Percentiles rank a stretch among this genome's conserved stretches.
These are phyloP conservation scores for Cladosporium velox DNA, from an alignment of 2,329 filamentous ascomycete species.

Conservation along the genomic window DNA sequence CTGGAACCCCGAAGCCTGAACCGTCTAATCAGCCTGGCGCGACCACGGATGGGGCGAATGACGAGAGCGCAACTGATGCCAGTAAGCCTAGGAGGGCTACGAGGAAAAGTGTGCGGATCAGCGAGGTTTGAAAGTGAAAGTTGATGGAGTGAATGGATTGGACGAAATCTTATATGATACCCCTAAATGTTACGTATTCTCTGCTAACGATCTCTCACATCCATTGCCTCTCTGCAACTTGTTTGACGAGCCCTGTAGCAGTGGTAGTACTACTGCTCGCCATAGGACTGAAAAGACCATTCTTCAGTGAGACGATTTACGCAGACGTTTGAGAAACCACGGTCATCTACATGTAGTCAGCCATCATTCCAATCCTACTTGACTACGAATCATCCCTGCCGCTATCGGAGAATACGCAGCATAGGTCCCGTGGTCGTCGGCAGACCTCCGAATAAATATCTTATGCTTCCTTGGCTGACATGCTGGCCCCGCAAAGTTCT, in stretches of 20 bases:
- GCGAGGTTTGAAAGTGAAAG: constrained; percentile 28
- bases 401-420: not conserved
- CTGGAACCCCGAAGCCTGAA: constrained; percentile 9
- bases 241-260: not conserved
- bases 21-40: constrained; percentile 1
- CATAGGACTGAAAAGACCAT: no score
- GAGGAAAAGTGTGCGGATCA: constrained; percentile 38
- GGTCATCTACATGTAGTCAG: no score
- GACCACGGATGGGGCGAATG: constrained; percentile 10
- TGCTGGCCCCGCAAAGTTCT: not conserved
- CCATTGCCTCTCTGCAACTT: not conserved
- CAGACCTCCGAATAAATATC: not conserved
- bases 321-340: no score
- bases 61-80: constrained; percentile 14
- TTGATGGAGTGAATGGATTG: not conserved
- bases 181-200: not conserved
- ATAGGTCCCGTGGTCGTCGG: not conserved
- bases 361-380: no score
- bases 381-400: no score
- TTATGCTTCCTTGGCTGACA: not conserved
- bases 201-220: not conserved
- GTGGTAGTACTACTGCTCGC: no score
- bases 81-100: constrained; percentile 30
- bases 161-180: constrained; percentile 5
- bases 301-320: no score